Evolutionary conservation across 2,329 filamentous ascomycete genomes (phyloP).

Genomic region (Fusarium xyrophilum): DNA sequence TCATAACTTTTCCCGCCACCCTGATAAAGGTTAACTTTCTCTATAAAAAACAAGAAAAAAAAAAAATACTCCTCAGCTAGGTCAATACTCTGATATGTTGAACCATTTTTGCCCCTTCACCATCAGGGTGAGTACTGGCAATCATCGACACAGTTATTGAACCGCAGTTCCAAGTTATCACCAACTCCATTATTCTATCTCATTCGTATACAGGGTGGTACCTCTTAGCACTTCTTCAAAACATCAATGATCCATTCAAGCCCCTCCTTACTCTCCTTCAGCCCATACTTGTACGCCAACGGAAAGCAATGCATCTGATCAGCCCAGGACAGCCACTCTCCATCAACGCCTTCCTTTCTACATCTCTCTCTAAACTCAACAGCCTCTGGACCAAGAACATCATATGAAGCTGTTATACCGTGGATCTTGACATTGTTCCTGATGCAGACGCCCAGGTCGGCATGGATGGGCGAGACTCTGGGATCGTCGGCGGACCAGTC

Average conservation of each 20-base stretch:
- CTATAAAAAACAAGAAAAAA: no score
- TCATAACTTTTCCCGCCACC: no score
- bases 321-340: slow-evolving; percentile 65
- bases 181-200: neutral
- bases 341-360: slow-evolving; percentile 51
- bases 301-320: slow-evolving; percentile 68
- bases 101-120: fast-evolving
- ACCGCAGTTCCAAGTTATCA: fast-evolving
- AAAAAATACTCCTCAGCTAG: no score
- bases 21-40: no score
- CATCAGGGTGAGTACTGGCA: no score
- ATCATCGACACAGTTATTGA: no score
- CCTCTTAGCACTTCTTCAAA: slow-evolving; percentile 2
- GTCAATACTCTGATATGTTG: fast-evolving
- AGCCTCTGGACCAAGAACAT: slow-evolving; percentile 62
- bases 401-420: slow-evolving; percentile 59
- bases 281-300: slow-evolving; percentile 55
- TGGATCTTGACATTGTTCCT: slow-evolving; percentile 54
- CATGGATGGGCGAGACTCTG: slow-evolving; percentile 56
- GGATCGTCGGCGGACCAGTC: slow-evolving; percentile 48
- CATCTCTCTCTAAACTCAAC: slow-evolving; percentile 56
- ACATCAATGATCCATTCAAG: slow-evolving; percentile 34
- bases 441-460: slow-evolving; percentile 47
- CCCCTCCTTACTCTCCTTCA: slow-evolving; percentile 52
- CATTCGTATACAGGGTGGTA: neutral